Base-by-base conservation (phyloP, 306 rosid genomes). In the Citrullus mucosospermus region DNA sequence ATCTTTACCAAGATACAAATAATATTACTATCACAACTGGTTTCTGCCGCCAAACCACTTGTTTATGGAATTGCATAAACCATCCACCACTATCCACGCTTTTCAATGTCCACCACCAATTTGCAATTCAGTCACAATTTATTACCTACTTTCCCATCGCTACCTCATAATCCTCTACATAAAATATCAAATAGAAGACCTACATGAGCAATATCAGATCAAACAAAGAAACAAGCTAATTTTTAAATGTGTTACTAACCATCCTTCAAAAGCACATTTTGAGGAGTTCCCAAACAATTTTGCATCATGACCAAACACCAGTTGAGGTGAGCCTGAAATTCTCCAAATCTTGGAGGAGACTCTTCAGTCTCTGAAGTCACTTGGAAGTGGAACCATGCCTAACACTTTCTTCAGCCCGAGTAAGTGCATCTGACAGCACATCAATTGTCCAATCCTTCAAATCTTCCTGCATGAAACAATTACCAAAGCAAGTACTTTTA, bases 401-500 rank as follows among this genome's bases (percentile, higher is more conserved):
- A 46, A 84, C 85, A 75, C 82, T 85, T 75, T 92, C 94, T 84
- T 90, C 92, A 57, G 80, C 91, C 66, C 91, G 86, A 53, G 86
- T 60, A 81, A 88, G 80, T 50, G 91, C 93, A 84, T 84, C 91
- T 48, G 90, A 85, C 79, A 91, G 80, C 82, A 89, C 93, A 83
- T 90, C 93, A 63, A 87, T 85, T 20, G 93, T 88, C 98, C 97
- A 93, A 78, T 93, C 92, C 85, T 89, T 91, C 79, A 91, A 22
- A 76, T 90, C 92, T 75, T 89, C 97, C 93, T 91, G 85, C 39
- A 55, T 39, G 43, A 66, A 82, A 63, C 51, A 85, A 55, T 53
- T 20, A 62, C 78, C 50, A 36, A 65, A 36, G 71, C 25, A 65
- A 63, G 10, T 16, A 8, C 46, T 34, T 8, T 34, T 15, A 34